Evolutionary conservation across 208 protist genomes (phyloP), one percentile per base, ranked within the genome.

Genomic region (Leishmania major): DNA sequence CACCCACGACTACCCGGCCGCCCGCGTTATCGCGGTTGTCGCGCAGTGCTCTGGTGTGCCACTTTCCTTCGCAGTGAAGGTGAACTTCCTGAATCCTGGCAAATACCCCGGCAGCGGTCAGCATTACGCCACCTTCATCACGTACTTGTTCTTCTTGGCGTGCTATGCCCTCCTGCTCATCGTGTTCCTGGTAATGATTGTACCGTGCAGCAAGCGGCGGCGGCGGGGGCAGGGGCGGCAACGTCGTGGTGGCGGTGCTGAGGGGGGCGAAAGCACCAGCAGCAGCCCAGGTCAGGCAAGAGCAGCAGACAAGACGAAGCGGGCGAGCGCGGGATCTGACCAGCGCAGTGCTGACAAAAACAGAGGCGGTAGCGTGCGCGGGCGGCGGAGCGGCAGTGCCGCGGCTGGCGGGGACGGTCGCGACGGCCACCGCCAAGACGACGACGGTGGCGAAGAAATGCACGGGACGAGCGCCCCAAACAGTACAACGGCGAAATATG

Each of bases 1-100:
- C 40, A 47, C 17, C 22, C 87, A 92, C 75, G 3, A 45, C 53
- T 88, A 89, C 53, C 70, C 73, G 5, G 5, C 82, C 15, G 74
- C 75, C 19, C 85, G 83, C 67, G 57, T 90, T 0, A 76, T 95
- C 57, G 88, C 88, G 19, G 89, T 94, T 3, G 76, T 94, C 13
- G 87, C 83, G 73, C 92, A 95, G 86, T 95, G 92, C 79, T 91
- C 87, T 8, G 76, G 82, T 22, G 73, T 92, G 37, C 92, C 92
- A 5, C 28, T 95, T 4, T 78, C 81, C 1, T 79, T 93, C 11
- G 53, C 85, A 4, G n/a, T 93, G 25, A 70, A 80, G 4, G 81
- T 84, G 4, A 83, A 31, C 25, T 86, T 93, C 76, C 47, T 49
- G 5, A 93, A 91, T 67, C 49, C 82, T 19, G 17, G 78, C 47